Percentiles rank a stretch among this genome's conserved stretches.
These are phyloP conservation scores for Tinospora cordifolia DNA, from an alignment of 164 flowering plant genomes.

Conservation along the genomic window DNA sequence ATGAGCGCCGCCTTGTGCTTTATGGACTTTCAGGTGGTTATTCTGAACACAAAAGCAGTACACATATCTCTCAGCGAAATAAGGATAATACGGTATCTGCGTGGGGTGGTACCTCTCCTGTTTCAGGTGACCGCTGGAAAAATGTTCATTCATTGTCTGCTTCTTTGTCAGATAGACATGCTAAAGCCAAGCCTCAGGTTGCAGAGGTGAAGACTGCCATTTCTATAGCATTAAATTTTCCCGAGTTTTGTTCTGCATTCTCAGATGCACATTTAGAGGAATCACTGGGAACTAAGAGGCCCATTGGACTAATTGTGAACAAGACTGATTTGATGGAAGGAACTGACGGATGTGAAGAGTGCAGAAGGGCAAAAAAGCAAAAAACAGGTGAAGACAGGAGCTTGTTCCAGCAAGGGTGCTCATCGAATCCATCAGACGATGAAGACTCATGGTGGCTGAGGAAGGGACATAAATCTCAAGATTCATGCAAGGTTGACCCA, in stretches of 20 bases:
- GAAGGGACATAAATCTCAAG: conserved; percentile 59
- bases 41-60: conserved; percentile 9
- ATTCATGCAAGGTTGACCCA: conserved; percentile 55
- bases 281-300: conserved; percentile 49
- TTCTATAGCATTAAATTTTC: conserved; percentile 51
- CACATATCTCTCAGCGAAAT: conserved; percentile 19
- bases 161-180: conserved; percentile 21
- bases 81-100: conserved; percentile 23
- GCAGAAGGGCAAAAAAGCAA: conserved; percentile 68
- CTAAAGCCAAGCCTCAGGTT: conserved; percentile 30
- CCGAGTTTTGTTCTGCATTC: conserved; percentile 25
- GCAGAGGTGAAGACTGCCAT: conserved; percentile 68
- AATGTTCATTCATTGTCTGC: conserved; percentile 21
- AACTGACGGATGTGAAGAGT: conserved; percentile 89
- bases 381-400: conserved; percentile 57
- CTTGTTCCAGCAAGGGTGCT: conserved; percentile 32
- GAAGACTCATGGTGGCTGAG: conserved; percentile 88
- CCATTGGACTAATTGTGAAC: conserved; percentile 31
- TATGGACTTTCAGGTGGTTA: conserved; percentile 29
- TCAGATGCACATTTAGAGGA: conserved; percentile 40
- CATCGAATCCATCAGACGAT: conserved; percentile 55
- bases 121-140: conserved; percentile 35
- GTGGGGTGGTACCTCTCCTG: conserved; percentile 25
- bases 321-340: conserved; percentile 44
- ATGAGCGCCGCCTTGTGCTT: conserved; percentile 81